Conservation (phyloP, 495 filamentous ascomycete genomes). For the Talaromyces ruber region DNA sequence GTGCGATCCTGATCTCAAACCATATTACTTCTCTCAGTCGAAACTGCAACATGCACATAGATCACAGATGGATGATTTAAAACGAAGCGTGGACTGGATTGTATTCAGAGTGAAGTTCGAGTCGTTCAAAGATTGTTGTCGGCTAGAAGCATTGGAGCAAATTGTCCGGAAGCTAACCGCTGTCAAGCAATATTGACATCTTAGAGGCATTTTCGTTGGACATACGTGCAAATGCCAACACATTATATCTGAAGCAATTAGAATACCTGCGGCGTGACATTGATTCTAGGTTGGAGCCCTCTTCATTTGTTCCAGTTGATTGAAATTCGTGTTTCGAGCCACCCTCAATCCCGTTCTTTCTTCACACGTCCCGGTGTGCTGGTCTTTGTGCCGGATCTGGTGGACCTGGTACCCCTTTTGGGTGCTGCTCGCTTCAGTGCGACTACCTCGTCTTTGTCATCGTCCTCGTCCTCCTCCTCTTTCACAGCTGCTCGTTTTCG, state of each 20-base stretch:
- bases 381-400: slow-evolving; percentile 3
- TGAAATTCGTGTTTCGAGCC: neutral
- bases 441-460: neutral
- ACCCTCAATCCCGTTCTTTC: neutral
- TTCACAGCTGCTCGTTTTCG: slow-evolving; percentile 22
- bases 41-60: neutral
- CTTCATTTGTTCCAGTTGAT: neutral
- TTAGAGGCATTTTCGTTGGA: neutral
- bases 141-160: neutral
- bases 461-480: slow-evolving; percentile 19
- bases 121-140: neutral
- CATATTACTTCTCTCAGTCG: neutral
- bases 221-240: neutral
- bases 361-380: neutral
- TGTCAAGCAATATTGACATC: neutral
- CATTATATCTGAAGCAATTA: neutral
- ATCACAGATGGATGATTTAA: neutral
- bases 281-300: neutral
- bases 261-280: neutral
- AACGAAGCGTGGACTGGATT: too few relatives aligned
- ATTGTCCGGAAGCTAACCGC: neutral
- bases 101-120: neutral
- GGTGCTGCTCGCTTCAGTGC: slow-evolving; percentile 1
- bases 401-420: neutral
- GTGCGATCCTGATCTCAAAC: neutral